These are phyloP conservation scores for Colletotrichum phormii DNA, from an alignment of 2,329 filamentous ascomycete species.

Conservation along the genomic window DNA sequence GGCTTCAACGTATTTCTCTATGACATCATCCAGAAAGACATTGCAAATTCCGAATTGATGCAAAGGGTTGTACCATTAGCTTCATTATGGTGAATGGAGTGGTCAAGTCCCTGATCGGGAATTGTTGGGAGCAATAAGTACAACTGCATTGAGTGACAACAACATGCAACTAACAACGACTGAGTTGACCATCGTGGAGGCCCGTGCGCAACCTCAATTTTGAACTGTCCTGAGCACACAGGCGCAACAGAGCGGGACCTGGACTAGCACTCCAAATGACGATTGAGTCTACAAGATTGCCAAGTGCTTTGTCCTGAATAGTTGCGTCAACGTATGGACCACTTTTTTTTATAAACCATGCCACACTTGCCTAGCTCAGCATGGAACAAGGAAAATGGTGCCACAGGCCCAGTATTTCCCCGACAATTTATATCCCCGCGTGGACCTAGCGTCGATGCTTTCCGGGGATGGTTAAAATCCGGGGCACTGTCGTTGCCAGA, in stretches of 20 bases:
- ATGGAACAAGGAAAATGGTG: conserved; percentile 3
- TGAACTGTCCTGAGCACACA: not conserved
- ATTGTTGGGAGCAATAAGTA: too few species aligned
- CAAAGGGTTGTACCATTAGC: not conserved
- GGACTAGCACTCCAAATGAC: not conserved
- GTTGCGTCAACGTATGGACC: not conserved
- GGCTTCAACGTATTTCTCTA: not conserved
- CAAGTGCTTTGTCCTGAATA: not conserved
- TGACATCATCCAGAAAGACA: not conserved
- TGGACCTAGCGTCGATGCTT: conserved; percentile 13
- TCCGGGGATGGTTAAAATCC: conserved; percentile 14
- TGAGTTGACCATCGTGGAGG: not conserved
- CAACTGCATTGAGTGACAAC: too few species aligned
- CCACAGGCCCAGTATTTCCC: conserved; percentile 9
- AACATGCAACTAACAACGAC: not conserved
- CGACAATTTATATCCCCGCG: conserved; percentile 21
- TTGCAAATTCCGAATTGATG: not conserved
- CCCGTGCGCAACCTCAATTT: not conserved
- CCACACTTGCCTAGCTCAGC: not conserved
- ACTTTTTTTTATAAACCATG: too few species aligned
- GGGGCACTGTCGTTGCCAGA: conserved; percentile 15
- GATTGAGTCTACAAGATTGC: fast-evolving
- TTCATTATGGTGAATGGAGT: not conserved
- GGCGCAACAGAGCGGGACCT: too few species aligned
- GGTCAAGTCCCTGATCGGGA: not conserved